A percentile compares a stretch with the other conserved stretches of the same genome.
Evolutionary conservation across 2,329 filamentous ascomycete species (phyloP).

Genomic region (Volutella citrinella): DNA sequence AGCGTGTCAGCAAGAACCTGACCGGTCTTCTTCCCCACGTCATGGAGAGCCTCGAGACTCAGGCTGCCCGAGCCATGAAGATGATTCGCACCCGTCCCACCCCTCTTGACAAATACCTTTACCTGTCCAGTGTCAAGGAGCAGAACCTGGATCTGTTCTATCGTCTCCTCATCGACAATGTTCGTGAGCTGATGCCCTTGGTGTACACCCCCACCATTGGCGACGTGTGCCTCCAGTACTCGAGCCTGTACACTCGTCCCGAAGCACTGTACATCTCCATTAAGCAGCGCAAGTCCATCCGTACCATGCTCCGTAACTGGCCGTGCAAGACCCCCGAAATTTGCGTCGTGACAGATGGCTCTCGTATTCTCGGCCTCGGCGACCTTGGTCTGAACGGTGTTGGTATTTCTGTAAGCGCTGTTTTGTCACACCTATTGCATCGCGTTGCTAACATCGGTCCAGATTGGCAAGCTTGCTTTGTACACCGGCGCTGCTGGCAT

Average conservation of each 20-base stretch:
- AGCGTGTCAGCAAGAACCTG: conserved; percentile 62
- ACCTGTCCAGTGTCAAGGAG: conserved; percentile 71
- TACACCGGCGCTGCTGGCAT: conserved; percentile 97
- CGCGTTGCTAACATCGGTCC: conserved; percentile 17
- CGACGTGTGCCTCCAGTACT: conserved; percentile 95
- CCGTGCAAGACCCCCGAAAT: conserved; percentile 87
- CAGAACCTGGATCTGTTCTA: conserved; percentile 82
- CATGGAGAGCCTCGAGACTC: conserved; percentile 58
- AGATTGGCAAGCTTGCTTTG: conserved; percentile 89
- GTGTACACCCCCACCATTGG: conserved; percentile 91
- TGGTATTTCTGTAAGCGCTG: conserved; percentile 76
- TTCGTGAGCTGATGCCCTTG: conserved; percentile 75
- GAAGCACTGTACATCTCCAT: conserved; percentile 96
- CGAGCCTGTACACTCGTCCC: conserved; percentile 89
- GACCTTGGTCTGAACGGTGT: conserved; percentile 97
- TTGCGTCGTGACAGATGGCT: conserved; percentile 94
- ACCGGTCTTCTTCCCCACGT: conserved; percentile 64
- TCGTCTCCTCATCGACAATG: conserved; percentile 73
- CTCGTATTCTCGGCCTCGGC: conserved; percentile 85
- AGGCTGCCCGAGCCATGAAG: conserved; percentile 66
- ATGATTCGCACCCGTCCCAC: conserved; percentile 70
- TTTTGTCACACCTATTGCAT: not conserved
- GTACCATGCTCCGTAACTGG: conserved; percentile 90
- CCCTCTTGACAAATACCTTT: conserved; percentile 78
- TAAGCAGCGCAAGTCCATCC: conserved; percentile 87